A percentile compares a stretch with the other conserved stretches of the same genome.
Evolutionary conservation across 179 eudicot genomes (phyloP).

Genomic region (Corrigiola litoralis): DNA sequence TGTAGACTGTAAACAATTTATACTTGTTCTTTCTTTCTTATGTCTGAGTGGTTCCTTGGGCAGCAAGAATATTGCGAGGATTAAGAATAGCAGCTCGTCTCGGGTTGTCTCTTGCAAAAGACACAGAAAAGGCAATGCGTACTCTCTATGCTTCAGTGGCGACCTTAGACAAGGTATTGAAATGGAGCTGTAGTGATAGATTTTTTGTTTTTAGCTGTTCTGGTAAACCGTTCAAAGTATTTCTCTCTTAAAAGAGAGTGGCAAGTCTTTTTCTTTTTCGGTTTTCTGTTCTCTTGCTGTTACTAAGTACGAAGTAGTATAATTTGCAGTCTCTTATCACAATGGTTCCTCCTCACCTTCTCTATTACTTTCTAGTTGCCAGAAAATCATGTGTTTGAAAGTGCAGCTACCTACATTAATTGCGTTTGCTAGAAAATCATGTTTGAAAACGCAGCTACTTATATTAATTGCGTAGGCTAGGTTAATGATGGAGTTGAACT

Average conservation of each 20-base stretch:
- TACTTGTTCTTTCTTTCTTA: background rate
- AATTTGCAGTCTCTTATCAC: too few species aligned
- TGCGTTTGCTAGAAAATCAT: background rate
- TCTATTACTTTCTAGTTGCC: too few species aligned
- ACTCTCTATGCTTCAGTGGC: conserved; percentile 48
- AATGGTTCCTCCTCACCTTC: too few species aligned
- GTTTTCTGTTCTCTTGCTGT: too few species aligned
- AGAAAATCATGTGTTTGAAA: too few species aligned
- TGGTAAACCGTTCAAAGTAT: too few species aligned
- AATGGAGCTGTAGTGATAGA: background rate
- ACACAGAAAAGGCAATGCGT: conserved; percentile 59
- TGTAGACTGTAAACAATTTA: background rate
- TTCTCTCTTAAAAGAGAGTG: too few species aligned
- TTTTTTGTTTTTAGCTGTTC: too few species aligned
- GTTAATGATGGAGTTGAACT: conserved; percentile 73
- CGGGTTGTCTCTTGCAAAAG: conserved; percentile 61
- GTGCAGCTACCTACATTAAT: background rate
- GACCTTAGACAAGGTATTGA: conserved; percentile 53
- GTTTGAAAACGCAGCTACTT: background rate
- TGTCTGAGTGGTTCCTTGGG: conserved; percentile 11
- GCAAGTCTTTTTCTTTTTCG: too few species aligned
- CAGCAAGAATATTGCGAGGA: conserved; percentile 93
- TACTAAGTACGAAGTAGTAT: too few species aligned
- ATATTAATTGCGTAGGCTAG: conserved; percentile 41
- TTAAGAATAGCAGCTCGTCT: conserved; percentile 95